phyloP scores from a whole-genome alignment of 176 grass and related monocot genomes.

The Lolium rigidum region DNA sequence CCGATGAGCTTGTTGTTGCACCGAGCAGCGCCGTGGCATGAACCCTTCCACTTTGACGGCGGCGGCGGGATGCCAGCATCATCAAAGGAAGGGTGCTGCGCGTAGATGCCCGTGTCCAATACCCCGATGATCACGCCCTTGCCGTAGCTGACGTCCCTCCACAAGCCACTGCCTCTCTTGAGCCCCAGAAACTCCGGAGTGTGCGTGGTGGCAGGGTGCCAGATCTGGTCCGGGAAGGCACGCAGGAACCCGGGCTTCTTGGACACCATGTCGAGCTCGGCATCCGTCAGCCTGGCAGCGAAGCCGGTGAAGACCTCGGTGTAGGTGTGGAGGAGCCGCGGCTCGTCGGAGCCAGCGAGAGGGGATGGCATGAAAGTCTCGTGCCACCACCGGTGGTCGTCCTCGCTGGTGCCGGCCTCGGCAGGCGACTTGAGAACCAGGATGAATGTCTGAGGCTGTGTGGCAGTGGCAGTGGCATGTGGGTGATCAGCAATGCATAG shows the following conservation, averaged over 20 bases:
- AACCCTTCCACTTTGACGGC: slow-evolving; percentile 57
- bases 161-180: slow-evolving; percentile 3
- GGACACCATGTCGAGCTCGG: slow-evolving; percentile 43
- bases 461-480: neutral
- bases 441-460: neutral
- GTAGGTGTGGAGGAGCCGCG: slow-evolving; percentile 52
- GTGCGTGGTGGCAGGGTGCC: slow-evolving; percentile 52
- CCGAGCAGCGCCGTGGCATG: slow-evolving; percentile 15
- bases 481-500: neutral
- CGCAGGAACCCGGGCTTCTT: slow-evolving; percentile 44
- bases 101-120: slow-evolving; percentile 59
- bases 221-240: slow-evolving; percentile 39
- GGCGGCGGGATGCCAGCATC: slow-evolving; percentile 58
- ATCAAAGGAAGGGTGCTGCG: slow-evolving; percentile 61
- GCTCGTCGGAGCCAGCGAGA: neutral
- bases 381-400: slow-evolving; percentile 12
- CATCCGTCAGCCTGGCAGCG: slow-evolving; percentile 38
- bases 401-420: neutral
- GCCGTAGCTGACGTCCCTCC: slow-evolving; percentile 45
- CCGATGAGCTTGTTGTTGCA: slow-evolving; percentile 74
- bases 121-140: slow-evolving; percentile 56
- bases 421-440: neutral
- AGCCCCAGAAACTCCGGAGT: slow-evolving; percentile 54
- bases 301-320: slow-evolving; percentile 49
- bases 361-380: neutral